A percentile compares a stretch with the other conserved stretches of the same genome.
phyloP scores from a whole-genome alignment of 805 yeast species.

The Starmera pachycereana region DNA sequence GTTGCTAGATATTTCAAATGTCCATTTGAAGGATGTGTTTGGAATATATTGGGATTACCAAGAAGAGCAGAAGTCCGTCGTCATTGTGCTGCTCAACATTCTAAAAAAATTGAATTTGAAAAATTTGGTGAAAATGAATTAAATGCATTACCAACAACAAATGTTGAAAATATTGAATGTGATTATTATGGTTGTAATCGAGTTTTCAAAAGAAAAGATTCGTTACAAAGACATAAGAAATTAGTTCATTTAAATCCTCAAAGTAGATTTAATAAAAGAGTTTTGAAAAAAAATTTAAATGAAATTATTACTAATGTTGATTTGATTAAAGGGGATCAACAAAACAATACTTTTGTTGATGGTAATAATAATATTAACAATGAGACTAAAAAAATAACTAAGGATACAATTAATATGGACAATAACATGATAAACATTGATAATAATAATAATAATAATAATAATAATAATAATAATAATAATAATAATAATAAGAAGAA shows the following conservation, averaged over 20 bases:
- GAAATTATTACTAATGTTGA: too few relatives aligned
- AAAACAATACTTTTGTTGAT: too few relatives aligned
- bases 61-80: constrained; percentile 38
- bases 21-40: constrained; percentile 35
- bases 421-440: too few relatives aligned
- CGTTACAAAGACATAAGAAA: constrained; percentile 40
- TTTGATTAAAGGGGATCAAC: too few relatives aligned
- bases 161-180: constrained; percentile 14
- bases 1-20: constrained; percentile 33
- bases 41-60: constrained; percentile 38
- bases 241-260: constrained; percentile 35
- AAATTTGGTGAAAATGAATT: background rate
- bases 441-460: too few relatives aligned
- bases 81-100: constrained; percentile 39
- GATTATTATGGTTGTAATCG: constrained; percentile 31
- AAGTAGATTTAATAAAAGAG: constrained; percentile 30
- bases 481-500: too few relatives aligned
- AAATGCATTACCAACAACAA: background rate
- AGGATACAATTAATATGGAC: too few relatives aligned
- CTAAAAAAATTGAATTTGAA: constrained; percentile 2
- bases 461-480: too few relatives aligned
- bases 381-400: too few relatives aligned
- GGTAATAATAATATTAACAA: too few relatives aligned
- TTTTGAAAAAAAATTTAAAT: constrained; percentile 11
- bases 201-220: constrained; percentile 41